phyloP scores from a whole-genome alignment of 176 grass and related monocot genomes.

The Aegilops bicornis region DNA sequence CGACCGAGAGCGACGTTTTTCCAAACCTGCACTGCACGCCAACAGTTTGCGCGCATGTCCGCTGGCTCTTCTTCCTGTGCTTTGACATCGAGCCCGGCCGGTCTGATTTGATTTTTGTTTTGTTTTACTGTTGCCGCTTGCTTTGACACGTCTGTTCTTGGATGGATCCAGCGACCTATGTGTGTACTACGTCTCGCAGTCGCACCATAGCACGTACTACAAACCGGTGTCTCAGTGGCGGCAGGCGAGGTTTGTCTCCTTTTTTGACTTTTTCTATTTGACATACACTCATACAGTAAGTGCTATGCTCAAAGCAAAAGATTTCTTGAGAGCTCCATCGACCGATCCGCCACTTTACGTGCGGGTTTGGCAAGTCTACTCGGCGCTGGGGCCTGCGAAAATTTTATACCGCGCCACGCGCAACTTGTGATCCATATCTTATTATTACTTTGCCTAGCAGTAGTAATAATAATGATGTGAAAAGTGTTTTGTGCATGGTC shows the following conservation, averaged over 20 bases:
- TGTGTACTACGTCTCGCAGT: background rate
- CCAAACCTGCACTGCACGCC: background rate
- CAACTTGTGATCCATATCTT: slow-evolving; percentile 26
- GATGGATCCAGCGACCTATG: background rate
- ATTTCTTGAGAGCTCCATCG: background rate
- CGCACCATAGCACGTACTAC: too few species aligned
- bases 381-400: background rate
- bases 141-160: background rate
- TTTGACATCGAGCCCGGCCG: background rate
- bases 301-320: background rate
- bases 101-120: background rate
- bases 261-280: background rate
- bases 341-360: slow-evolving; percentile 6
- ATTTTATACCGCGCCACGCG: slow-evolving; percentile 22
- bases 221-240: background rate
- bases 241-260: background rate
- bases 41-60: background rate
- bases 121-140: background rate
- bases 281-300: background rate
- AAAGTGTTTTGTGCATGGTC: background rate
- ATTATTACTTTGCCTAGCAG: slow-evolving; percentile 10
- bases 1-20: background rate
- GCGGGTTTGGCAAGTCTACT: background rate
- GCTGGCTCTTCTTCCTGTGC: background rate
- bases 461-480: background rate